phyloP scores from a whole-genome alignment of 176 grass and related monocot species.

The Zea luxurians region DNA sequence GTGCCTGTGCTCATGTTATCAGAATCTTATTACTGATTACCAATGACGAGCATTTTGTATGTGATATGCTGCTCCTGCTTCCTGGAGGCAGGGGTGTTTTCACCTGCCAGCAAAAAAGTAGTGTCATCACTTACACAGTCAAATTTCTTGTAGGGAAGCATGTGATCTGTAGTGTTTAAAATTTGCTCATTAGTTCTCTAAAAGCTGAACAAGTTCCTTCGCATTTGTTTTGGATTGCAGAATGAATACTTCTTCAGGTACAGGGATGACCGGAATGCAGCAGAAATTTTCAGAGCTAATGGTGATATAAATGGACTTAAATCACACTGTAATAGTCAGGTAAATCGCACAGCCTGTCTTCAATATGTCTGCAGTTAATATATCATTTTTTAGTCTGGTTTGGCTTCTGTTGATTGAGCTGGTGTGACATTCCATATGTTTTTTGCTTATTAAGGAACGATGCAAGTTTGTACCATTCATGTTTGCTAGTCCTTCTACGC shows the following conservation, averaged over 20 bases:
- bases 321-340: slow-evolving; percentile 69
- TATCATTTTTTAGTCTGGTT: slow-evolving; percentile 14
- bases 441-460: slow-evolving; percentile 26
- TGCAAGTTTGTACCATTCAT: neutral
- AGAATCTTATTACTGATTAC: neutral
- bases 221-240: slow-evolving; percentile 54
- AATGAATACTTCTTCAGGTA: slow-evolving; percentile 76
- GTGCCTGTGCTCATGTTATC: neutral
- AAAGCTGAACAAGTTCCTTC: slow-evolving; percentile 23
- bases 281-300: neutral
- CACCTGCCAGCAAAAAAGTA: neutral
- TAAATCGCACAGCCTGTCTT: slow-evolving; percentile 23
- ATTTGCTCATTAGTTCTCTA: slow-evolving; percentile 8
- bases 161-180: neutral
- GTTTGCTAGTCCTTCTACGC: neutral
- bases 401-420: slow-evolving; percentile 1
- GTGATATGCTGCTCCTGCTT: slow-evolving; percentile 29
- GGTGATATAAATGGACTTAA: slow-evolving; percentile 49
- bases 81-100: neutral
- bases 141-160: slow-evolving; percentile 2
- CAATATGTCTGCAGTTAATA: neutral
- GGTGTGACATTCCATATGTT: neutral
- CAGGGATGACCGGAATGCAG: slow-evolving; percentile 43
- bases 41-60: neutral
- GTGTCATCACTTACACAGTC: neutral